These are phyloP conservation scores for Boletus smithii DNA, from an alignment of 1,284 basidiomycete genomes.

Conservation along the genomic window DNA sequence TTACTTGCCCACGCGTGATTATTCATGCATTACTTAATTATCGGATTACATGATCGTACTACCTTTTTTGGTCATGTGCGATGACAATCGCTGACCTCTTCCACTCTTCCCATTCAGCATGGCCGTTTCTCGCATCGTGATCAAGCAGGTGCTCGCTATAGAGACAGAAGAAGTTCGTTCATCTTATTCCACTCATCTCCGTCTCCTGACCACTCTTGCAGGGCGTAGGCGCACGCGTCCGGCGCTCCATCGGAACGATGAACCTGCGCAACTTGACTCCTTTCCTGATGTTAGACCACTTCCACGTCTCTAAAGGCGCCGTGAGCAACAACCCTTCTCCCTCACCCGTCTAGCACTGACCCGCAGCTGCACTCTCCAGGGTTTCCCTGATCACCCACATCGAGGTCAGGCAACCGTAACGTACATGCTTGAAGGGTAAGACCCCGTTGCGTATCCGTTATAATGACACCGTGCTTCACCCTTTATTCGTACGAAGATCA, in stretches of 20 bases:
- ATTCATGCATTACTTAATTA: too few relatives aligned
- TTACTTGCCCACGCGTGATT: too few relatives aligned
- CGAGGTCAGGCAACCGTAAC: slow-evolving; percentile 86
- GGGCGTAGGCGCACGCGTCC: slow-evolving; percentile 87
- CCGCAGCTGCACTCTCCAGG: slow-evolving; percentile 33
- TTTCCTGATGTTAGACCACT: slow-evolving; percentile 88
- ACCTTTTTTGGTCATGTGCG: too few relatives aligned
- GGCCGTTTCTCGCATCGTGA: slow-evolving; percentile 61
- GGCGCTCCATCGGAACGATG: slow-evolving; percentile 82
- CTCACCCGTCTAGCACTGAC: neutral
- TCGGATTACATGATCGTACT: too few relatives aligned
- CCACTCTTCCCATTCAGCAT: slow-evolving; percentile 6
- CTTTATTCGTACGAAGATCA: slow-evolving; percentile 37
- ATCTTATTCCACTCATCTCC: neutral
- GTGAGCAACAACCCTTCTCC: slow-evolving; percentile 36
- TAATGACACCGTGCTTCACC: neutral
- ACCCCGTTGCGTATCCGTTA: neutral
- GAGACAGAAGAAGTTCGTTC: slow-evolving; percentile 73
- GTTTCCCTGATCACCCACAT: slow-evolving; percentile 86
- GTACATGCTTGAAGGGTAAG: slow-evolving; percentile 82
- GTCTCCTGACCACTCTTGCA: slow-evolving; percentile 22
- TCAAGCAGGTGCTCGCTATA: slow-evolving; percentile 72
- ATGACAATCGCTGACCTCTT: too few relatives aligned
- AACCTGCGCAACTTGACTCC: slow-evolving; percentile 80
- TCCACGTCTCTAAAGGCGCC: slow-evolving; percentile 61